A percentile compares a stretch with the other conserved stretches of the same genome.
phyloP scores from a whole-genome alignment of 2,329 filamentous ascomycete species.

The Penicillium concentricum region DNA sequence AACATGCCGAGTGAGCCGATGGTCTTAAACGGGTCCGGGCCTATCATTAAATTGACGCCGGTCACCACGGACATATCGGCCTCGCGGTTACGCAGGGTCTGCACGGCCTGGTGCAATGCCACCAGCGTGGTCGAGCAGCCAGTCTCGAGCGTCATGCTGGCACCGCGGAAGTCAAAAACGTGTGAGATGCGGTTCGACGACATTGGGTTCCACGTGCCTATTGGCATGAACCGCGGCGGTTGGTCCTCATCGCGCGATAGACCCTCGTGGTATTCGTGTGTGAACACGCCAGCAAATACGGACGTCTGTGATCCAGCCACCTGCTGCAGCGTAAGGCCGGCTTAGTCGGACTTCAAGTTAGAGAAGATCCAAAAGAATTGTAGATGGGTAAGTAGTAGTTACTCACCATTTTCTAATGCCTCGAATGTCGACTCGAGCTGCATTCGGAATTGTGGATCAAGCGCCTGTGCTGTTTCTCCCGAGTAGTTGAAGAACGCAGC shows the following conservation, averaged over 20 bases:
- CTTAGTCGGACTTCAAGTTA: not conserved
- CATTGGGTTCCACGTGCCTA: slow-evolving; percentile 28
- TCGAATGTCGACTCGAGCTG: not conserved
- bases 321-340: not conserved
- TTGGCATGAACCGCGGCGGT: slow-evolving; percentile 30
- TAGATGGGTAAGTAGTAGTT: not conserved
- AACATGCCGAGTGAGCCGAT: not conserved
- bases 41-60: slow-evolving; percentile 36
- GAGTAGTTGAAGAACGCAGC: not conserved
- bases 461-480: not conserved
- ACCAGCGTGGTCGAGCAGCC: slow-evolving; percentile 45
- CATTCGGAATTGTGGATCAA: not conserved
- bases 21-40: slow-evolving; percentile 16
- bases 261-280: not conserved
- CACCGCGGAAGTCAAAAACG: slow-evolving; percentile 46
- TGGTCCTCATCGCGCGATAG: not conserved
- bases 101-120: slow-evolving; percentile 29
- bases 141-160: slow-evolving; percentile 43
- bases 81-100: slow-evolving; percentile 22
- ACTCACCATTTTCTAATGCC: not conserved
- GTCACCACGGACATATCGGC: slow-evolving; percentile 33
- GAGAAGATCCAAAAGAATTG: too few relatives aligned
- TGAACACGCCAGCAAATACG: not conserved
- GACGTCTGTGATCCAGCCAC: not conserved
- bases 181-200: slow-evolving; percentile 38